Base-by-base conservation (phyloP, 1,139 yeast species). In the Hyphopichia fennica region DNA sequence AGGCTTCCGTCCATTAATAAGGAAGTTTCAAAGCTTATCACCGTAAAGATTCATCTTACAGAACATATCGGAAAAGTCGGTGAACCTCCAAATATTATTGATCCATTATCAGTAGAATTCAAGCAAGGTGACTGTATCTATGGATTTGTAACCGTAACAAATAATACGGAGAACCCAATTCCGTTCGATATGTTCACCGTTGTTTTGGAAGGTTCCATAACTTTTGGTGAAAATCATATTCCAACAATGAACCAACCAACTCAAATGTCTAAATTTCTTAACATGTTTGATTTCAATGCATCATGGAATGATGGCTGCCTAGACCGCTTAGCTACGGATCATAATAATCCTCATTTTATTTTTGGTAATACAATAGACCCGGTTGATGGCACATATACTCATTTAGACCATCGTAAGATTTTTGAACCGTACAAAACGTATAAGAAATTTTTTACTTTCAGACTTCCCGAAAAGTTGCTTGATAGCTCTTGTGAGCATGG, bases 111-210 rank as follows among this genome's bases (percentile, higher is more conserved):
- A 7, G 45, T 55, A 8, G 76, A 71, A 46, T 58, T 63, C 41
- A 58, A 60, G 38, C 77, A 70, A 44, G 74, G 74, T 3, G 75
- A 71, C 49, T 62, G 55, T 34, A 56, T 70, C 19, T 69, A 66
- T 47, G 77, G 77, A 2, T 67, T 56, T 49, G 68, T 70, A 3
- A 56, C 67, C 23, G 65, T 71, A 4, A 62, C 62, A 17, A 71
- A 71, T 45, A 57, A 53, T 25, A 58, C 68, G 6, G 49, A 47
- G 11, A 46, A 50, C 3, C 62, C 61, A 2, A 52, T 70, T 14
- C 65, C 70, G 9, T 71, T 70, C 44, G 75, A 69, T 46, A 67
- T 68, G 74, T 67, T 71, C 38, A 63, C 69, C 15, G 72, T 66
- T 10, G 65, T 65, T 4, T 54, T 67, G 35, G 74, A 68, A 52